Evolutionary conservation across 495 filamentous ascomycete species (phyloP), one percentile per base, ranked within the genome.

Genomic region (Sabuloglossum arenarium): DNA sequence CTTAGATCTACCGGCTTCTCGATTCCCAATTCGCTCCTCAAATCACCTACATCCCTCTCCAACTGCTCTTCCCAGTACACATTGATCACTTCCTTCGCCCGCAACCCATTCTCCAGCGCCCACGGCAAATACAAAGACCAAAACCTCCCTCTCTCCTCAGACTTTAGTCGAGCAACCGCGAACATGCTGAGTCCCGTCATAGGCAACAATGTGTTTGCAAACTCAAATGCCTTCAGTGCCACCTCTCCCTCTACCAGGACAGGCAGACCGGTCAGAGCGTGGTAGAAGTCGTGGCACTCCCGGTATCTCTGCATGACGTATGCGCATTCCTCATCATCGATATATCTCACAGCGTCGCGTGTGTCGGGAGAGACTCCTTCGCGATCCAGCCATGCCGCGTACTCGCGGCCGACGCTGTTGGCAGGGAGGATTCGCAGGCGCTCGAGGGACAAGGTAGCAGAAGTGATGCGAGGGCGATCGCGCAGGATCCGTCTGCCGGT

Each of bases 261-360:
- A 0, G 93, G 91, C 31, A 98, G 71, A 0, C 91, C 91, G 12
- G 88, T 95, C 32, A 98, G 71, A 0, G 93, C 91, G 68, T 98
- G 91, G 72, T 94, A 97, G 74, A 98, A 97, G 65, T 98, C 91
- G 67, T 98, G 91, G 62, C 85, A 91, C 68, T 98, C 93, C 50
- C 91, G 80, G 69, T 98, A 98, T 29, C 91, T 80, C 75, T 97
- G 91, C 86, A 98, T 94, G 3, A 97, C 91, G 67, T 97, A 98
- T 21, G 91, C 91, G 66, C 86, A 94, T 65, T 97, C 91, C 54
- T 80, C 80, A 64, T 95, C 83, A 66, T 96, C 90, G 55, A 98
- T 88, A 68, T 94, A 96, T 45, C 82, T 75, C 25, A 98, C 91
- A 19, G 65, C 61, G 34, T 79, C 71, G 10, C 93, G 79, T 27